Percentiles rank a stretch among this genome's conserved stretches.
Conservation (phyloP, 768 basidiomycete species). For the Hypsizygus marmoreus region DNA sequence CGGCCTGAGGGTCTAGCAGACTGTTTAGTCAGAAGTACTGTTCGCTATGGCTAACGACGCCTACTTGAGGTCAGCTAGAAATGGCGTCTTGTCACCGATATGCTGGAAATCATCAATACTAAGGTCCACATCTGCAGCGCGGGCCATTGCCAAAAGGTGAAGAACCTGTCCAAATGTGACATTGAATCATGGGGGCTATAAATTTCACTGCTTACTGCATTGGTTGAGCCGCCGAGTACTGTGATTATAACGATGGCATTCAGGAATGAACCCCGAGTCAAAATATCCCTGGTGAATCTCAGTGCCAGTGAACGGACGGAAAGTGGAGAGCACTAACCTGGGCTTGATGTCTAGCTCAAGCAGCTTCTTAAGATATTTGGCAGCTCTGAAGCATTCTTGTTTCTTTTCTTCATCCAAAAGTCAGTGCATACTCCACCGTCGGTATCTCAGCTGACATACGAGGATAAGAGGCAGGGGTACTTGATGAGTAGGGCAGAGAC, state of each 20-base stretch:
- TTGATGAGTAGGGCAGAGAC: slow-evolving; percentile 81
- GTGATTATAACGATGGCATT: slow-evolving; percentile 84
- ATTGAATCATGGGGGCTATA: neutral
- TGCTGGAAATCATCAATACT: slow-evolving; percentile 86
- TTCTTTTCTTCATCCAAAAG: slow-evolving; percentile 56
- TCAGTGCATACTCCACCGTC: neutral
- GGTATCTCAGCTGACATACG: slow-evolving; percentile 38
- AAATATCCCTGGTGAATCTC: slow-evolving; percentile 35
- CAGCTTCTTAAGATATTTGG: slow-evolving; percentile 71
- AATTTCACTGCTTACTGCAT: slow-evolving; percentile 54
- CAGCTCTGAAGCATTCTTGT: slow-evolving; percentile 81
- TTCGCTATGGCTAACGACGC: slow-evolving; percentile 19
- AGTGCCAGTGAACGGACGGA: neutral
- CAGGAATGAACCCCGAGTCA: slow-evolving; percentile 60
- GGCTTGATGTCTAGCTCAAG: slow-evolving; percentile 83
- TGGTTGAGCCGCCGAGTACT: slow-evolving; percentile 85
- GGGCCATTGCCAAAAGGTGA: slow-evolving; percentile 82
- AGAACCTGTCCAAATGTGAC: slow-evolving; percentile 53
- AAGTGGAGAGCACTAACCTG: slow-evolving; percentile 37
- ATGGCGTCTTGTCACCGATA: slow-evolving; percentile 79
- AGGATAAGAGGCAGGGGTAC: slow-evolving; percentile 73
- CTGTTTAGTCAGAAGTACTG: slow-evolving; percentile 1
- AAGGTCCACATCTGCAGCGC: slow-evolving; percentile 71
- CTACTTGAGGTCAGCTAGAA: slow-evolving; percentile 80
- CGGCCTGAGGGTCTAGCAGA: slow-evolving; percentile 70